Percentiles rank a stretch among this genome's conserved stretches.
These are phyloP conservation scores for Stipa capillata DNA, from an alignment of 176 grass and related monocot genomes.

Conservation along the genomic window DNA sequence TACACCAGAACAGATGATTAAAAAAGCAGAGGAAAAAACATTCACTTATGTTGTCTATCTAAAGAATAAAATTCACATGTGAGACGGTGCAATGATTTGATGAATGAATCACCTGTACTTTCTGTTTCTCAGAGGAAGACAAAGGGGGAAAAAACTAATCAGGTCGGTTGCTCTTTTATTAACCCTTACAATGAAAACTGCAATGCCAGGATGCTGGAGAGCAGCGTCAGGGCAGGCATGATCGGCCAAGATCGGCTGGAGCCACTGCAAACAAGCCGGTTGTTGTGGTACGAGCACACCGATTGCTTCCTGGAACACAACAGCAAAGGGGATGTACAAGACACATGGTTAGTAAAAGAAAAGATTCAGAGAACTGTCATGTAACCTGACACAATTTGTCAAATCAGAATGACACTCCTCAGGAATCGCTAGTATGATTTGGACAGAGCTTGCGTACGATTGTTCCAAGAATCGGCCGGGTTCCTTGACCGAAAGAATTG, in stretches of 20 bases:
- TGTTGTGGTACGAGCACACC: conserved; percentile 57
- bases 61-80: not conserved
- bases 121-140: not conserved
- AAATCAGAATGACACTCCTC: not conserved
- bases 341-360: not conserved
- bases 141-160: not conserved
- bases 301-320: conserved; percentile 35
- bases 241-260: not conserved
- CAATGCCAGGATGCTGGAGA: not conserved
- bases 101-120: conserved; percentile 7
- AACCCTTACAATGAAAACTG: conserved; percentile 9
- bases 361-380: not conserved
- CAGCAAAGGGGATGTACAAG: not conserved
- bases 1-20: not conserved
- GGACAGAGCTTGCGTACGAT: not conserved
- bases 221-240: conserved; percentile 13
- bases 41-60: not conserved
- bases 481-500: not conserved
- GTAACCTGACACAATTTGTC: not conserved
- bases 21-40: not conserved
- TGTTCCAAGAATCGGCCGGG: not conserved
- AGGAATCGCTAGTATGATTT: not conserved
- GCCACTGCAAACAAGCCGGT: conserved; percentile 43
- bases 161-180: not conserved
- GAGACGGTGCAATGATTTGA: not conserved